Conservation (phyloP, 805 yeast species). For the Ogataea pignaliae region DNA sequence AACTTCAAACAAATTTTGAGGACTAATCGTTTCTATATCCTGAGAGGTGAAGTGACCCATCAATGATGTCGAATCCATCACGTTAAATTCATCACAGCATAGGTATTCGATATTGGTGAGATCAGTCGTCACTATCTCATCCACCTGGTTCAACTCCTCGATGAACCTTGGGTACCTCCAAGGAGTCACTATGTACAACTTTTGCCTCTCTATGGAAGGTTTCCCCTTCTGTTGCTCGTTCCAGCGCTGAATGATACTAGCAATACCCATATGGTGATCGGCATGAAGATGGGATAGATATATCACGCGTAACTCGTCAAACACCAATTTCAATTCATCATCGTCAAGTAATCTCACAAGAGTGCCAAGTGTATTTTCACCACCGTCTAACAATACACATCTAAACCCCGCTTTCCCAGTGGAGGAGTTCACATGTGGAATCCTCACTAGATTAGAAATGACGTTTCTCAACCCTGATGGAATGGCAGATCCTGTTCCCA, state of each 20-base stretch:
- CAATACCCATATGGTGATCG: constrained; percentile 89
- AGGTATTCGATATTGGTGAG: constrained; percentile 15
- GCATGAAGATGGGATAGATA: constrained; percentile 92
- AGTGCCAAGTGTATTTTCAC: constrained; percentile 84
- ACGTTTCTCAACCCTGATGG: constrained; percentile 88
- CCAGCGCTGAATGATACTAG: constrained; percentile 71
- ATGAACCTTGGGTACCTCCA: constrained; percentile 67
- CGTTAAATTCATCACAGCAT: constrained; percentile 31
- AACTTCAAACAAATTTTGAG: constrained; percentile 17
- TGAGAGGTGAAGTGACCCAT: constrained; percentile 15
- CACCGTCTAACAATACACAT: constrained; percentile 79
- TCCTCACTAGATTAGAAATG: constrained; percentile 67
- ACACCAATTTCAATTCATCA: constrained; percentile 34
- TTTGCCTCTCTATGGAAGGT: constrained; percentile 29
- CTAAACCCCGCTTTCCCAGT: constrained; percentile 22
- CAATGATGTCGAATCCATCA: constrained; percentile 3
- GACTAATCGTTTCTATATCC: constrained; percentile 21
- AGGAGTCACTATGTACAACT: constrained; percentile 65
- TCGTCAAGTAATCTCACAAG: constrained; percentile 58
- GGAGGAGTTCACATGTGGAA: constrained; percentile 43
- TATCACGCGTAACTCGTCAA: constrained; percentile 60
- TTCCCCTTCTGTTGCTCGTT: constrained; percentile 32
- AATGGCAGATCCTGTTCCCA: constrained; percentile 92
- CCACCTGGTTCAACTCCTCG: constrained; percentile 51
- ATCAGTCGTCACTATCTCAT: constrained; percentile 13